phyloP scores from a whole-genome alignment of 2,329 filamentous ascomycete species.

The Hawksworthiomyces lignivorus region DNA sequence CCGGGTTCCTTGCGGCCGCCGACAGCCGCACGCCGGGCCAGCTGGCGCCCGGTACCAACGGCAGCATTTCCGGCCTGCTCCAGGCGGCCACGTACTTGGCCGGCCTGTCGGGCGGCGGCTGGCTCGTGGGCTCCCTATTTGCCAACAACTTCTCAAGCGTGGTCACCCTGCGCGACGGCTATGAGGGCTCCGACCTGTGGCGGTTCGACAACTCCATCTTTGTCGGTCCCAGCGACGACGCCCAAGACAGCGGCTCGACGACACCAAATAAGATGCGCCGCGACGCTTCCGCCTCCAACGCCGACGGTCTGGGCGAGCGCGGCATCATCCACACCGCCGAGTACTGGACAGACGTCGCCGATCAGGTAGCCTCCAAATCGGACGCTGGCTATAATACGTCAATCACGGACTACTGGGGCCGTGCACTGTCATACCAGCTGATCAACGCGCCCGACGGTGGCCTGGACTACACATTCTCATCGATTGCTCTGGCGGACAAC shows the following conservation, averaged over 20 bases:
- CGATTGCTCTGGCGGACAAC: constrained; percentile 38
- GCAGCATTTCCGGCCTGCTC: constrained; percentile 71
- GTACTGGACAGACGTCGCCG: constrained; percentile 54
- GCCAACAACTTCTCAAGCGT: constrained; percentile 78
- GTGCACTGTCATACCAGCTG: constrained; percentile 78
- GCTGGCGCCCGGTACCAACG: constrained; percentile 53
- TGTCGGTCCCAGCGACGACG: constrained; percentile 21
- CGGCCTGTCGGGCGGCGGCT: constrained; percentile 74
- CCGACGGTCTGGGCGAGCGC: constrained; percentile 11
- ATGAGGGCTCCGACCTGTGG: constrained; percentile 24
- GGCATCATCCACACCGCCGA: constrained; percentile 20
- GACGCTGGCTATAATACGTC: constrained; percentile 60
- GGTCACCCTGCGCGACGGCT: constrained; percentile 42
- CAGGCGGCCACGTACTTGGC: constrained; percentile 76
- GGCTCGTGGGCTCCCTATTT: constrained; percentile 77
- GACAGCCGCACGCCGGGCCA: constrained; percentile 62
- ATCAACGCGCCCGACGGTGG: constrained; percentile 70
- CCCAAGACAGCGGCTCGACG: constrained; percentile 14
- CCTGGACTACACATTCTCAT: constrained; percentile 73
- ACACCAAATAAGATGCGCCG: neutral
- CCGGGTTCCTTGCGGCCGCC: constrained; percentile 70
- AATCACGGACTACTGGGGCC: constrained; percentile 84
- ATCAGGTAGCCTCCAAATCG: constrained; percentile 52
- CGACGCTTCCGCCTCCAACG: neutral
- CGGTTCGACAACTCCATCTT: constrained; percentile 29